Percentiles rank a stretch among this genome's conserved stretches.
Conservation (phyloP, 768 basidiomycete species). For the Coprinopsis strossmayeri region DNA sequence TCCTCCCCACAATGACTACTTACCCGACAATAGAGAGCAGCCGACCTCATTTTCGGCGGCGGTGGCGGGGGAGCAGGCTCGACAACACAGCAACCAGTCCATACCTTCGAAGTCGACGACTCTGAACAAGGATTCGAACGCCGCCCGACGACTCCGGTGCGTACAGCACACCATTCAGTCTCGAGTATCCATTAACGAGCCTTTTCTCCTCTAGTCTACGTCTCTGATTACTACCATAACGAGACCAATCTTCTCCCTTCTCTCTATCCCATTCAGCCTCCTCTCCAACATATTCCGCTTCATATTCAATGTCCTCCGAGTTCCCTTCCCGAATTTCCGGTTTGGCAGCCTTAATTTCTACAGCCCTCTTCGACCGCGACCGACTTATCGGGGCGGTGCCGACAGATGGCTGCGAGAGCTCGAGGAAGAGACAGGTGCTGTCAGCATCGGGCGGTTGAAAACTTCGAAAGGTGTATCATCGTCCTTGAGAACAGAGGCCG, state of each 20-base stretch:
- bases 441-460: slow-evolving; percentile 43
- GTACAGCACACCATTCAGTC: slow-evolving; percentile 7
- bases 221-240: slow-evolving; percentile 18
- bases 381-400: slow-evolving; percentile 36
- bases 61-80: background rate
- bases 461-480: slow-evolving; percentile 24
- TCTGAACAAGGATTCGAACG: slow-evolving; percentile 27
- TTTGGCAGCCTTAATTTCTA: slow-evolving; percentile 45
- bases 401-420: slow-evolving; percentile 77
- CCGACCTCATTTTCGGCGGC: slow-evolving; percentile 51
- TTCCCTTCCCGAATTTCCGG: slow-evolving; percentile 56
- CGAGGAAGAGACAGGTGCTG: slow-evolving; percentile 81
- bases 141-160: slow-evolving; percentile 13
- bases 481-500: slow-evolving; percentile 33
- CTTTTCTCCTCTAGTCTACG: slow-evolving; percentile 12
- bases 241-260: slow-evolving; percentile 40
- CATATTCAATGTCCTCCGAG: slow-evolving; percentile 57
- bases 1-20: background rate
- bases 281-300: slow-evolving; percentile 57
- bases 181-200: slow-evolving; percentile 7
- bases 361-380: slow-evolving; percentile 29
- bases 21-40: slow-evolving; percentile 37
- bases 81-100: slow-evolving; percentile 11
- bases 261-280: slow-evolving; percentile 56
- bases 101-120: slow-evolving; percentile 49